Conservation (phyloP, 1,284 basidiomycete species). For the Sanghuangporus baumii region DNA sequence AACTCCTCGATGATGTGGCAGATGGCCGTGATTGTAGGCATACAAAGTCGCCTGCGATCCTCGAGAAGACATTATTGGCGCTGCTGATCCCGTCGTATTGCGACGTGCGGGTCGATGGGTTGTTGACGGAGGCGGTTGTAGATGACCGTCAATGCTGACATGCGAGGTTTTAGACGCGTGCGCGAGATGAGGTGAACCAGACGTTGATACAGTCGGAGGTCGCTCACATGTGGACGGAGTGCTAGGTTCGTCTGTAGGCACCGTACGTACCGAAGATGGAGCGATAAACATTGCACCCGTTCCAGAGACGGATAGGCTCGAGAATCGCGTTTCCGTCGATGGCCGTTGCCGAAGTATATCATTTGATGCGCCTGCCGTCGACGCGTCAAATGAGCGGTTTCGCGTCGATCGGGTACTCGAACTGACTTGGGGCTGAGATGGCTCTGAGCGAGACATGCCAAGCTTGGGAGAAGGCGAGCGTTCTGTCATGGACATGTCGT, state of each 20-base stretch:
- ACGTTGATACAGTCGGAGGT: slow-evolving; percentile 2
- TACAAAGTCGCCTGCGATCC: slow-evolving; percentile 7
- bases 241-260: slow-evolving; percentile 13
- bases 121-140: slow-evolving; percentile 19
- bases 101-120: slow-evolving; percentile 22
- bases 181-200: not conserved
- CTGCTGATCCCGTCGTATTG: slow-evolving; percentile 26
- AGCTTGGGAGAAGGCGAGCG: slow-evolving; percentile 10
- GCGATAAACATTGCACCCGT: slow-evolving; percentile 8
- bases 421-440: not conserved
- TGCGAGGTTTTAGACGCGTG: slow-evolving; percentile 15
- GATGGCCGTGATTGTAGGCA: not conserved
- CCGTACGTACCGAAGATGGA: slow-evolving; percentile 2
- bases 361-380: slow-evolving; percentile 2
- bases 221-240: slow-evolving; percentile 6
- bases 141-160: slow-evolving; percentile 18
- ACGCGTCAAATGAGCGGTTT: slow-evolving; percentile 1
- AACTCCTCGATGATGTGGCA: not conserved
- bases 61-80: slow-evolving; percentile 13
- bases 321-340: slow-evolving; percentile 10
- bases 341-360: slow-evolving; percentile 6
- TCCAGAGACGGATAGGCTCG: not conserved
- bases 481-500: slow-evolving; percentile 1
- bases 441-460: slow-evolving; percentile 15
- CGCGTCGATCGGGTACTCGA: not conserved